A percentile compares a stretch with the other conserved stretches of the same genome.
These are phyloP conservation scores for Vanderwaltozyma tropicalis DNA, from an alignment of 805 yeast genomes.

Conservation along the genomic window DNA sequence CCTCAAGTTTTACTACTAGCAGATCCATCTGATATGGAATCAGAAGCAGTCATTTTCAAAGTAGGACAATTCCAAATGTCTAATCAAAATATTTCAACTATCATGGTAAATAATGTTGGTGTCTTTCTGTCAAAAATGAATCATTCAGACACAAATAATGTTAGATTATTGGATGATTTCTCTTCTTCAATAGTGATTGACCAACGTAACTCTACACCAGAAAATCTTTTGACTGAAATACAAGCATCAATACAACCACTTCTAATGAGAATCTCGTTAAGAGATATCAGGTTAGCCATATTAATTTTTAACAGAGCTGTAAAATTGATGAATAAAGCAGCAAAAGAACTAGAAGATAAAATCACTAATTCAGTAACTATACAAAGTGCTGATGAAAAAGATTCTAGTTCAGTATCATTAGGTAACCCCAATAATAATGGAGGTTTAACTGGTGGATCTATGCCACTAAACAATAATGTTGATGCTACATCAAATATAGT, in stretches of 20 bases:
- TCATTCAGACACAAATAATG: slow-evolving; percentile 44
- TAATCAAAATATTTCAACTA: slow-evolving; percentile 52
- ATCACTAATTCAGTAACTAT: slow-evolving; percentile 7
- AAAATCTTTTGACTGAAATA: slow-evolving; percentile 50
- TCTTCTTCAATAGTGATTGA: slow-evolving; percentile 69
- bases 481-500: slow-evolving; percentile 30
- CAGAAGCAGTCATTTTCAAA: slow-evolving; percentile 87
- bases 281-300: slow-evolving; percentile 78
- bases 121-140: slow-evolving; percentile 78
- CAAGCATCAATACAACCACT: slow-evolving; percentile 71
- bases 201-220: slow-evolving; percentile 50
- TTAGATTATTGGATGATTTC: slow-evolving; percentile 82
- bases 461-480: neutral
- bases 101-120: slow-evolving; percentile 71
- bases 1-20: slow-evolving; percentile 74
- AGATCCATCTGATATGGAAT: slow-evolving; percentile 53
- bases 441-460: no score
- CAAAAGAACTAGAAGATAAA: slow-evolving; percentile 7
- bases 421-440: neutral
- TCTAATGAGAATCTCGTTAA: slow-evolving; percentile 66
- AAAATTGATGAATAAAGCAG: slow-evolving; percentile 31
- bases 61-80: slow-evolving; percentile 68
- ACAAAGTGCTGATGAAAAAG: slow-evolving; percentile 7
- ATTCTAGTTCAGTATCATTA: slow-evolving; percentile 2
- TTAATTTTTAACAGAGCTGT: slow-evolving; percentile 65